Evolutionary conservation across 768 basidiomycete species (phyloP), one percentile per base, ranked within the genome.

Genomic region (Pisolithus albus): DNA sequence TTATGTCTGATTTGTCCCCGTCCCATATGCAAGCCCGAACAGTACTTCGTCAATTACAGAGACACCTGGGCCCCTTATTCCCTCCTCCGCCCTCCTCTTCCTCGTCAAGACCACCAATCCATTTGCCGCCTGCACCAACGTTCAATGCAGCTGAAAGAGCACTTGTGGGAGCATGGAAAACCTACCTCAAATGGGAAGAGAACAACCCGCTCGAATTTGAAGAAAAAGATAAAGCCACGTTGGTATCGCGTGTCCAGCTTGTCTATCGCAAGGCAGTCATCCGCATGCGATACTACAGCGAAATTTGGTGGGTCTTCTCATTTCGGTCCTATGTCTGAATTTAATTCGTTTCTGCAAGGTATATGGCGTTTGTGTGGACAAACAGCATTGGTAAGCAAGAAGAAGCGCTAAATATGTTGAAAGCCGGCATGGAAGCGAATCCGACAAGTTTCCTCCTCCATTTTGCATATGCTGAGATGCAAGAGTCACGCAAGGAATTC

Each of bases 21-120:
- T 81, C 86, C 2, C 88, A 97, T 64, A 94, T 97, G 89, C 93
- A 95, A 62, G 95, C 96, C 0, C 84, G 93, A 13, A 86, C 88
- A 0, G 85, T 87, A 1, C 80, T 94, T 28, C 87, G 89, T 50
- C 87, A 92, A 60, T 74, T 99, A 18, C 80, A 83, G 50, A 81
- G 86, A 55, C 77, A 90, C 40, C 72, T 80, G 36, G 79, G 77
- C 9, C 73, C 78, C 0, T 72, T 96, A 11, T 82, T 82, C 57
- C 78, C 77, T 0, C 72, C 78, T 1, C 59, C 71, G 44, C 72
- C 75, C 7, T 67, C 74, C 9, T 74, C 80, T 3, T 66, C 70
- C 6, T 63, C 68, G 9, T 65, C 66, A 15, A 65, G 73, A 13
- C 70, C 71, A 11, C 59, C 70, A 2, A 68, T 89, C 26, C 80